These are phyloP conservation scores for Ricinus communis DNA, from an alignment of 345 rosid species.

Conservation along the genomic window DNA sequence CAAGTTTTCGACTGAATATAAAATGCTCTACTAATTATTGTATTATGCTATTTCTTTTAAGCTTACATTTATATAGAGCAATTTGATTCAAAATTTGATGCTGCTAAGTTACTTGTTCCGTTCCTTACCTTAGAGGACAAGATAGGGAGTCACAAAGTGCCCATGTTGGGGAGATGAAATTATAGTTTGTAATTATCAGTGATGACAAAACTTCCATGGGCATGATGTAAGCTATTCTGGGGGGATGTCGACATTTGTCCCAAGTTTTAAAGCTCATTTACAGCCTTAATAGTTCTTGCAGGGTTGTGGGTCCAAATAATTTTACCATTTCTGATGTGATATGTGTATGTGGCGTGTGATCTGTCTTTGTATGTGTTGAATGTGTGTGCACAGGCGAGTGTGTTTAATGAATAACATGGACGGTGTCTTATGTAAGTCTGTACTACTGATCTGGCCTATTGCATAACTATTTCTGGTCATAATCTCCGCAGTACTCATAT, in stretches of 20 bases:
- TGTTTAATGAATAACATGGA: too few species aligned
- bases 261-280: not conserved
- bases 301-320: not conserved
- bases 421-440: too few species aligned
- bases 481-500: too few species aligned
- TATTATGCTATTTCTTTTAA: not conserved
- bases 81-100: not conserved
- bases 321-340: not conserved
- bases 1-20: constrained; percentile 20
- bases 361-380: not conserved
- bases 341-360: too few species aligned
- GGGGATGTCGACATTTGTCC: constrained; percentile 8
- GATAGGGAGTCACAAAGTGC: not conserved
- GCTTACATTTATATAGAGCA: not conserved
- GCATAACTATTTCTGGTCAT: too few species aligned
- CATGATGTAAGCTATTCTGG: not conserved
- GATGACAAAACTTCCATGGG: not conserved
- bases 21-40: not conserved
- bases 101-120: not conserved
- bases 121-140: not conserved
- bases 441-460: too few species aligned
- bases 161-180: not conserved
- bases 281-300: constrained; percentile 5
- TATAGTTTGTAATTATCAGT: not conserved
- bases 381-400: too few species aligned